Conservation (phyloP, 2,329 filamentous ascomycete species). For the Venturia oleaginea region DNA sequence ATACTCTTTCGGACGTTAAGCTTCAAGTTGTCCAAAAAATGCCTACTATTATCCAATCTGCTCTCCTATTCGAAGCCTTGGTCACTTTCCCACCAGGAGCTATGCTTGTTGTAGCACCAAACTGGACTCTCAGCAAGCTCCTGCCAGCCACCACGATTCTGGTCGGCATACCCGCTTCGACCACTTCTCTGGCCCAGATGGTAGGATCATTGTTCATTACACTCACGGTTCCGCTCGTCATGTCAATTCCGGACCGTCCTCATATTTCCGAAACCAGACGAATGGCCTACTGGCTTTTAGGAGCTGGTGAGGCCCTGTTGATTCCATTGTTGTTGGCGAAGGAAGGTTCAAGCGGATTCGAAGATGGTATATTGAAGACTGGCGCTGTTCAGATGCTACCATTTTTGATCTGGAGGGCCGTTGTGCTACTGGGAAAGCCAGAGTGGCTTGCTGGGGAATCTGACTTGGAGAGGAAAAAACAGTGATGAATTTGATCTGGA, state of each 20-base stretch:
- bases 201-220: not conserved
- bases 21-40: not conserved
- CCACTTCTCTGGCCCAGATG: not conserved
- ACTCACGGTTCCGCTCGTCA: not conserved
- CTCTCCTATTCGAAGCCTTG: not conserved
- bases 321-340: not conserved
- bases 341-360: slow-evolving; percentile 2
- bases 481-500: not conserved
- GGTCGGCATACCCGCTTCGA: not conserved
- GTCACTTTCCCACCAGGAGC: not conserved
- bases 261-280: not conserved
- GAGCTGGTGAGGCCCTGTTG: not conserved
- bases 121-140: not conserved
- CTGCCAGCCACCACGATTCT: not conserved
- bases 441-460: not conserved
- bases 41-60: slow-evolving; percentile 1
- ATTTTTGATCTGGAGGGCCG: not conserved
- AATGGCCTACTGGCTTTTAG: not conserved
- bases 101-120: not conserved
- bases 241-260: not conserved
- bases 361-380: not conserved
- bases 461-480: not conserved
- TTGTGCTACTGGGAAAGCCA: not conserved
- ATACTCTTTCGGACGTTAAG: not conserved
- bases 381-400: not conserved